Evolutionary conservation across 768 basidiomycete genomes (phyloP), one percentile per base, ranked within the genome.

Genomic region (Lentinula boryana): DNA sequence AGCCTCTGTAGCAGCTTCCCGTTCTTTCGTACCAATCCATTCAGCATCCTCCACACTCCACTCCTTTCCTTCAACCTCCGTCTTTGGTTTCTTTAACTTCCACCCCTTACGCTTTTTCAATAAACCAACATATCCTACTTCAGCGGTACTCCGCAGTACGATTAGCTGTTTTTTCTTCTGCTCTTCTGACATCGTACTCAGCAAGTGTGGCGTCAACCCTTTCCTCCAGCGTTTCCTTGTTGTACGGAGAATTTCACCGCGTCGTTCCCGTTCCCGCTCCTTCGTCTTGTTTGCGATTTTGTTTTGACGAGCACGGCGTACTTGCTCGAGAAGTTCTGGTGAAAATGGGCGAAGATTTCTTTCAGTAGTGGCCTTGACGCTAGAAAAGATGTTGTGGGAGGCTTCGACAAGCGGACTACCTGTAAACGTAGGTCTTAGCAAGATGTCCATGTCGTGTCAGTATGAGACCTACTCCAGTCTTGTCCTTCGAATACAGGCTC

Each of bases 41-140:
- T 55, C 51, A 7, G 58, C 62, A 35, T 59, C 57, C 36, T 63
- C 62, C 10, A 63, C 58, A 55, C 58, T 60, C 62, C 62, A 63
- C 5, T 38, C 16, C 44, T 55, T 52, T 50, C 62, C 62, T 48
- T 63, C 62, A 21, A 43, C 36, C 31, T 55, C 53, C 15, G 16
- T 16, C n/a, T 54, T 55, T 4, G 48, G 58, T n/a, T 56, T 58
- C 5, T 49, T 53, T 41, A 59, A 53, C 41, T 60, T 60, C 62
- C 62, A 78, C 2, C 88, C 85, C 61, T 82, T 68, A 61, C 67
- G 71, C 61, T 73, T 73, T 75, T 92, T 93, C 54, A 86, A 76
- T 67, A 71, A 66, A n/a, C 82, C 90, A 2, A 85, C 80, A 69
- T 90, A 92, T 13, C 91, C 91, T 0, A 81, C 88, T 69, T 87